Conservation (phyloP, 1,284 basidiomycete species). For the Ceratobasidium sp. region DNA sequence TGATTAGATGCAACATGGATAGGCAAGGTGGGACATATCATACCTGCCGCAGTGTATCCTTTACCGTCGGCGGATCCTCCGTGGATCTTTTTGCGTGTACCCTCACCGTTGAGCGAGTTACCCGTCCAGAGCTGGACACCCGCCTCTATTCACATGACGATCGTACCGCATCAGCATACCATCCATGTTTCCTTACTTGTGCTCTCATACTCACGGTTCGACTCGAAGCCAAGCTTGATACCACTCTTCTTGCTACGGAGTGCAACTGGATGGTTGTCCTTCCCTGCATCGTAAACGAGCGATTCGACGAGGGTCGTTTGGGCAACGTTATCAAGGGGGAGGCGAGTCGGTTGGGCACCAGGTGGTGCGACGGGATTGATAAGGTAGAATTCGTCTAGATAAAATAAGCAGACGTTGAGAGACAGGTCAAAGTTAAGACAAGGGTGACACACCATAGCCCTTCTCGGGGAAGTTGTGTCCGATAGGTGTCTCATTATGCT, state of each 20-base stretch:
- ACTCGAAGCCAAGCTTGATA: constrained; percentile 67
- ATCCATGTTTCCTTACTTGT: constrained; percentile 6
- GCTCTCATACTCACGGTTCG: constrained; percentile 74
- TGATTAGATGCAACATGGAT: not conserved
- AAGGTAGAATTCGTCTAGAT: constrained; percentile 71
- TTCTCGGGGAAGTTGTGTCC: constrained; percentile 63
- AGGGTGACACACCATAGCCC: constrained; percentile 64
- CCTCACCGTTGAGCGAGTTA: constrained; percentile 61
- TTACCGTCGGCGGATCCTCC: constrained; percentile 67
- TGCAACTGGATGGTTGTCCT: constrained; percentile 60
- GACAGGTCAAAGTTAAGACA: not conserved
- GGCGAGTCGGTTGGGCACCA: constrained; percentile 56
- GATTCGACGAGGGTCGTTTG: constrained; percentile 60
- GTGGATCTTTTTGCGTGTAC: constrained; percentile 75
- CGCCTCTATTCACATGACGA: constrained; percentile 60
- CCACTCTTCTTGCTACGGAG: constrained; percentile 69
- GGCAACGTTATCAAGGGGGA: constrained; percentile 52
- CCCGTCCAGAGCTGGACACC: constrained; percentile 80
- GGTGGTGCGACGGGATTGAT: constrained; percentile 59
- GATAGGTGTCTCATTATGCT: constrained; percentile 64
- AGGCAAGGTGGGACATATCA: constrained; percentile 57
- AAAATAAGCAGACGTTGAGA: not conserved
- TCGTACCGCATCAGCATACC: not conserved
- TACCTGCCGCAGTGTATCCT: constrained; percentile 67
- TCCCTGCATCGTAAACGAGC: constrained; percentile 57